Base-by-base conservation (phyloP, 2,329 filamentous ascomycete genomes). In the Dactylella cylindrospora region DNA sequence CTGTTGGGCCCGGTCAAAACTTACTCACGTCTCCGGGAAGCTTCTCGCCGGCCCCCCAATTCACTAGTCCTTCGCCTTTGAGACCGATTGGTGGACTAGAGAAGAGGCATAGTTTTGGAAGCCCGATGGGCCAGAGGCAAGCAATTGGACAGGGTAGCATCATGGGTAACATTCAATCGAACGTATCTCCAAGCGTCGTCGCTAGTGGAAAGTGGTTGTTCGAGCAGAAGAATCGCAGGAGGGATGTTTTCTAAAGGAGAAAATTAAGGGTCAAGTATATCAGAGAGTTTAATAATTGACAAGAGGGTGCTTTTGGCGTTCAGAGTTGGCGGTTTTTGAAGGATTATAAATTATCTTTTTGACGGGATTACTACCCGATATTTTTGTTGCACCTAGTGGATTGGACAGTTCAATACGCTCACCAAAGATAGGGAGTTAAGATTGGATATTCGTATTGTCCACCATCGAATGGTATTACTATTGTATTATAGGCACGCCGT, bases 341-440 rank as follows among this genome's bases (percentile, higher is more conserved):
- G 22, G 32, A 36, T 35, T 9, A n/a, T n/a, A n/a, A n/a, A n/a
- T 36, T 44, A 36, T 22, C 36, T n/a, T 32, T 13, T 41, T 17
- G 7, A 28, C 6, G 19, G 17, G 19, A 20, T 40, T 32, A 25
- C 22, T 17, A 25, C n/a, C 45, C 22, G 50, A 39, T 51, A 51
- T 19, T 20, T 51, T 44, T 25, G 17, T 8, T 13, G 20, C 9
- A 8, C 23, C 33, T 19, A 15, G 15, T 20, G 29, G 36, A 20
- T 5, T 23, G 47, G 32, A 36, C 35, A 19, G 17, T n/a, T 36
- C 15, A 29, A 35, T 61, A 46, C 46, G 55, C 55, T 61, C 55
- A 60, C 54, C 54, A 60, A 41, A 12, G 22, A 60, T 60, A 20
- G 54, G 54, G 54, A 60, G 54, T 60, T 44, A 33, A 60, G 54